Evolutionary conservation across 495 filamentous ascomycete genomes (phyloP), one percentile per base, ranked within the genome.

Genomic region (Physcia stellaris): DNA sequence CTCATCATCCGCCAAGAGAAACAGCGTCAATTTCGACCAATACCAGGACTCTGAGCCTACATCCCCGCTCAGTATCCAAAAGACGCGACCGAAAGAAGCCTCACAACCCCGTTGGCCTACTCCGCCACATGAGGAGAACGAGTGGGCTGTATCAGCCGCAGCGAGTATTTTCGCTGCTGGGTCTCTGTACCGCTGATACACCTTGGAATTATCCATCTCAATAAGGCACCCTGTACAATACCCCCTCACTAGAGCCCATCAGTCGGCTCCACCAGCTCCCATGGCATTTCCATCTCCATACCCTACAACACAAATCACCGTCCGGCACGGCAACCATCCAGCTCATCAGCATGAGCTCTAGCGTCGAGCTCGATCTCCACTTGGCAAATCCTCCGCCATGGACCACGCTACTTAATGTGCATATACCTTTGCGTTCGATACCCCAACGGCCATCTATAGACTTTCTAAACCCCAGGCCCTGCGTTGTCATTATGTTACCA

Each of bases 121-220:
- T n/a, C 92, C 92, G 27, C 90, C 90, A 20, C 92, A 93, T 49
- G 78, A 81, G 39, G 87, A 92, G 51, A 73, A 77, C 42, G 90
- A 87, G 55, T 94, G 83, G 86, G 82, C 76, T 21, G 75, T 77
- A n/a, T 75, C 84, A 29, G 77, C 80, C 15, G 68, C 81, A 18
- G 76, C 80, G 4, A 83, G 78, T 60, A 81, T 84, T 37, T 82
- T 83, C 57, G 66, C 79, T 35, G 76, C 74, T 28, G 73, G 75
- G 34, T 55, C 64, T 35, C 59, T 57, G 26, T 69, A 59, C 46
- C 57, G 61, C 43, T 73, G 62, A 59, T 41, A 15, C n/a, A 43
- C 42, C 9, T 4, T 33, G 41, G 17, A 32, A 34, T 44, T n/a
- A n/a, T n/a, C n/a, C n/a, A n/a, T n/a, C n/a, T n/a, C n/a, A 41